Base-by-base conservation (phyloP, 345 rosid genomes). In the Camelina neglecta region DNA sequence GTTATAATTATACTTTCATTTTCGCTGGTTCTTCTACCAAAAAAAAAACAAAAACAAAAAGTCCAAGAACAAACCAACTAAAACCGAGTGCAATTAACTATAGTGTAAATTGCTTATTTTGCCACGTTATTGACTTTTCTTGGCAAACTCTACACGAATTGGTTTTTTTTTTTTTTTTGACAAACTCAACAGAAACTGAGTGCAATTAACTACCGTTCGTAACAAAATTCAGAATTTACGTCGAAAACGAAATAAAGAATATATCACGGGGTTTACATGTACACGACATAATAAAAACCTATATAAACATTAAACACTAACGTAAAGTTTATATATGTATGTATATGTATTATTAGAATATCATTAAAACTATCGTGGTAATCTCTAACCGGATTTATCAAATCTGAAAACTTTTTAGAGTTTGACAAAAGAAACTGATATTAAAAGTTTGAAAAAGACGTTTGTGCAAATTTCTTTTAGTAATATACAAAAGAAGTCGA, bases 121-220 rank as follows among this genome's bases (percentile, higher is more conserved):
- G 67, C 15, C 67, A 63, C 53, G 67, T 44, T 63, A 45, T 63
- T 63, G 54, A 63, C 24, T 45, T 63, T 44, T 44, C 68, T 44
- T 41, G 33, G 13, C 36, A 42, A 42, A 39, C 65, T 60, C 11
- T 3, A 6, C 38, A 35, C 3, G 24, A 23, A 23, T 23, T 23
- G 24, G 24, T 24, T 24, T 2, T 24, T 24, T 24, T 24, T 24
- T 1, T 44, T 63, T 44, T 44, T 51, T 44, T 41, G 33, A 7
- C 35, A 42, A 62, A 39, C 66, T 61, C 11, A 35, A 6, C 8
- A 18, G 18, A 18, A 18, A 18, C 18, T 18, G 18, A 18, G 18
- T 18, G 18, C 18, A 18, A 18, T 18, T 18, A 18, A 18, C 18
- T 39, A 16, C 65, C 31, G 7, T 51, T 51, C 1, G 2, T 21